Conservation (phyloP, 2,329 filamentous ascomycete genomes). For the Nemania diffusa region DNA sequence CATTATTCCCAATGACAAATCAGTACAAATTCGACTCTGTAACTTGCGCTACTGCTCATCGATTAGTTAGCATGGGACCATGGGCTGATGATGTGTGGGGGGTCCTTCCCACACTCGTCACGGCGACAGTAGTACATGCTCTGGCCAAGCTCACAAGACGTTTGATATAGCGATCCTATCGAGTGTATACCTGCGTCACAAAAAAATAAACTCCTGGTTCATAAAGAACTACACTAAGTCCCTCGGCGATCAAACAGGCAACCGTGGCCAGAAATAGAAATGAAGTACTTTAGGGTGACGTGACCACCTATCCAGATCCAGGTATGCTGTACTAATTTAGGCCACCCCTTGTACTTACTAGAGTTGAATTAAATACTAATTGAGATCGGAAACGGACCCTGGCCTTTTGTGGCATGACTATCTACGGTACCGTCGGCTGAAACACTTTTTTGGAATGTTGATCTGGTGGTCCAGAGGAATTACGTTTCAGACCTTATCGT, state of each 20-base stretch:
- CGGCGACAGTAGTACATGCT: not conserved
- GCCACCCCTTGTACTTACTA: not conserved
- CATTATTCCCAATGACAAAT: not conserved
- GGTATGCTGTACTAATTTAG: not conserved
- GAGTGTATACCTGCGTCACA: not conserved
- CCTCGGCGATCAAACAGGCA: not conserved
- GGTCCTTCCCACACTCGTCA: not conserved
- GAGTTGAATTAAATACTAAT: not conserved
- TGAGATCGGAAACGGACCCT: not conserved
- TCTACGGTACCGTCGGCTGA: too few relatives aligned
- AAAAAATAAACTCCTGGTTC: not conserved
- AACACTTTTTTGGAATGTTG: not conserved
- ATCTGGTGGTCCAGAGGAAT: not conserved
- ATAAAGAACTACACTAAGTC: not conserved
- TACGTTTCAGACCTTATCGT: not conserved
- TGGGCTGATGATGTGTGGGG: not conserved
- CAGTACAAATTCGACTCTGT: not conserved
- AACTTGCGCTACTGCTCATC: not conserved
- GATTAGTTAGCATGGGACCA: not conserved
- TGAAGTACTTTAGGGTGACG: conserved; percentile 3
- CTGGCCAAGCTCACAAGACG: not conserved
- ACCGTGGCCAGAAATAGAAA: conserved; percentile 8
- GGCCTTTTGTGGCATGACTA: not conserved
- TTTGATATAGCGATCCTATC: not conserved
- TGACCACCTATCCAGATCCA: not conserved